phyloP scores from a whole-genome alignment of 2,329 filamentous ascomycete species.

The Madurella mycetomatis region DNA sequence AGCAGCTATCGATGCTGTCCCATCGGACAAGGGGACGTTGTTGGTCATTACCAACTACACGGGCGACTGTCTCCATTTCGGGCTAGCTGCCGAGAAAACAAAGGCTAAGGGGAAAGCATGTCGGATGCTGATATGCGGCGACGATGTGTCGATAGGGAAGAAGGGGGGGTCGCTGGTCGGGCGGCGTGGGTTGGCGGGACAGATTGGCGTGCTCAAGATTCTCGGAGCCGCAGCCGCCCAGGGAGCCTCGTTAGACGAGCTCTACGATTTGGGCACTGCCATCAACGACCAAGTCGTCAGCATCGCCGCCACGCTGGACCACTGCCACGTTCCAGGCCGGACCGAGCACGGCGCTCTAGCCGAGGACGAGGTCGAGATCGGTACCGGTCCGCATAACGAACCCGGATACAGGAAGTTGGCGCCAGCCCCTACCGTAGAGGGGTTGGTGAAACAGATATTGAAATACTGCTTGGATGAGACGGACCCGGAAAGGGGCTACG shows the following conservation, averaged over 20 bases:
- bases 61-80: conserved; percentile 59
- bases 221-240: conserved; percentile 48
- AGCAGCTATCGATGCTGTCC: conserved; percentile 52
- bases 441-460: conserved; percentile 54
- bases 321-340: conserved; percentile 55
- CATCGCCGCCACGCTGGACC: conserved; percentile 55
- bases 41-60: conserved; percentile 63
- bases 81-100: conserved; percentile 55
- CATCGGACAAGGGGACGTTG: conserved; percentile 52
- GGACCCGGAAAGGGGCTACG: conserved; percentile 47
- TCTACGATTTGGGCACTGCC: conserved; percentile 47
- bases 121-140: conserved; percentile 57
- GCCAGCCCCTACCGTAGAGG: conserved; percentile 45
- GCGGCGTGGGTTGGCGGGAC: conserved; percentile 57
- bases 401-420: conserved; percentile 56
- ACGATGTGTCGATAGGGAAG: conserved; percentile 61
- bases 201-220: conserved; percentile 56
- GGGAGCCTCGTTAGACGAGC: conserved; percentile 45
- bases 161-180: conserved; percentile 56
- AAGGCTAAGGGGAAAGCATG: conserved; percentile 50
- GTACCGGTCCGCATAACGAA: conserved; percentile 64
- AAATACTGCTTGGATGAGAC: conserved; percentile 55
- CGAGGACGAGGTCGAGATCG: conserved; percentile 55
- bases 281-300: conserved; percentile 51
- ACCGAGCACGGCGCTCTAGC: conserved; percentile 45